Conservation (phyloP, 148 eudicot genomes). For the Nyssa sinensis region DNA sequence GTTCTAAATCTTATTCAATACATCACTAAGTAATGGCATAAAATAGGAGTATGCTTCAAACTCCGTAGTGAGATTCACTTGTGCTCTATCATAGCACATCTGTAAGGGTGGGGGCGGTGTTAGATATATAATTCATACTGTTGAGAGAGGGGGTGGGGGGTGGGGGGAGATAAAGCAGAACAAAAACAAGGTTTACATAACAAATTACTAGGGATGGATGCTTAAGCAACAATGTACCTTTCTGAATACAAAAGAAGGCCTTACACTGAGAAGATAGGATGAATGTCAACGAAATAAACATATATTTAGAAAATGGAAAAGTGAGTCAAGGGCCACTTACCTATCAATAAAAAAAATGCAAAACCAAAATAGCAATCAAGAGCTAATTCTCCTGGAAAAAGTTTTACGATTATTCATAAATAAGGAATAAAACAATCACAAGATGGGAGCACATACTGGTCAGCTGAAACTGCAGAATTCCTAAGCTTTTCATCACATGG, state of each 20-base stretch:
- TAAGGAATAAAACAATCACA: conserved; percentile 11
- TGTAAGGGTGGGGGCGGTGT: neutral
- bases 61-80: neutral
- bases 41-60: neutral
- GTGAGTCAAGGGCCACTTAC: neutral
- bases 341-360: neutral
- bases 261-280: no score
- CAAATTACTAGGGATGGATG: neutral
- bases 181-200: neutral
- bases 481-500: conserved; percentile 29
- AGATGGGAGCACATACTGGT: conserved; percentile 28
- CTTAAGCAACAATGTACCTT: neutral
- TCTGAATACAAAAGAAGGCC: neutral
- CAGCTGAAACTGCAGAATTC: conserved; percentile 30
- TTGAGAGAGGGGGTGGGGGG: neutral
- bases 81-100: neutral
- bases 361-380: neutral
- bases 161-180: no score
- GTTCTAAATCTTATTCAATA: neutral
- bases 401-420: conserved; percentile 18
- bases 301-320: no score
- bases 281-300: no score
- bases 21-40: neutral
- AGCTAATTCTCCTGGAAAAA: conserved; percentile 1
- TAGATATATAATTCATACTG: neutral